Evolutionary conservation across 352 stramenopile genomes (phyloP).

Genomic region (Globisporangium recalcitrans): DNA sequence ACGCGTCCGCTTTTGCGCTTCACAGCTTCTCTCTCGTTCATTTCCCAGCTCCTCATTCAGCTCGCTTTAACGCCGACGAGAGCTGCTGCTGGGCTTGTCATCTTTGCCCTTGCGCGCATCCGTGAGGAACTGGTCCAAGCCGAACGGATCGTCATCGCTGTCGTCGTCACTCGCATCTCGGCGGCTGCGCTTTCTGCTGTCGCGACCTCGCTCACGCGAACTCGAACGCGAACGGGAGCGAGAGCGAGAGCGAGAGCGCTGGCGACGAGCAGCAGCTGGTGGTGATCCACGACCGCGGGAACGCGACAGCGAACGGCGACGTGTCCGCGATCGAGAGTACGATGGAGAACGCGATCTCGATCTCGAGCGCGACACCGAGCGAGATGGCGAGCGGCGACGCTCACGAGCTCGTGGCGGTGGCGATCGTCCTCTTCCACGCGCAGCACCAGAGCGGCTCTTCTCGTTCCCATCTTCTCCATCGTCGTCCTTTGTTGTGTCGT

Average conservation of each 20-base stretch:
- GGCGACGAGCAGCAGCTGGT: conserved; percentile 1
- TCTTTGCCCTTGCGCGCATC: conserved; percentile 52
- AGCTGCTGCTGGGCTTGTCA: conserved; percentile 21
- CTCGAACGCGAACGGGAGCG: conserved; percentile 38
- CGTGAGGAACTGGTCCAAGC: conserved; percentile 78
- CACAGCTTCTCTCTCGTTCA: not conserved
- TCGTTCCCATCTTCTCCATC: conserved; percentile 25
- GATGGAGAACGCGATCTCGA: conserved; percentile 31
- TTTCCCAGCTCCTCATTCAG: not conserved
- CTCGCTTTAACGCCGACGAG: conserved; percentile 24
- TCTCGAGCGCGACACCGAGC: conserved; percentile 91
- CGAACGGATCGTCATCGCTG: conserved; percentile 73
- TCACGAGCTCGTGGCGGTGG: conserved; percentile 12
- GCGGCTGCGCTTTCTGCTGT: conserved; percentile 43
- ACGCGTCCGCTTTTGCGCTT: no score
- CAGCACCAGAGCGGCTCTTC: not conserved
- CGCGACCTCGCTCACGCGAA: conserved; percentile 16
- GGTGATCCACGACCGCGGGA: conserved; percentile 9
- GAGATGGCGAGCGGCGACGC: conserved; percentile 88
- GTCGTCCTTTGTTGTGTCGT: conserved; percentile 44
- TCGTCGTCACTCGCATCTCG: conserved; percentile 41
- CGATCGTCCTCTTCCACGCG: conserved; percentile 14
- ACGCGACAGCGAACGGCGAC: conserved; percentile 24
- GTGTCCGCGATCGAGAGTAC: conserved; percentile 41
- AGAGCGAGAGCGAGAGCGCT: conserved; percentile 30